Evolutionary conservation across 164 flowering plant genomes (phyloP), one percentile per base, ranked within the genome.

Genomic region (Echeveria elegans): DNA sequence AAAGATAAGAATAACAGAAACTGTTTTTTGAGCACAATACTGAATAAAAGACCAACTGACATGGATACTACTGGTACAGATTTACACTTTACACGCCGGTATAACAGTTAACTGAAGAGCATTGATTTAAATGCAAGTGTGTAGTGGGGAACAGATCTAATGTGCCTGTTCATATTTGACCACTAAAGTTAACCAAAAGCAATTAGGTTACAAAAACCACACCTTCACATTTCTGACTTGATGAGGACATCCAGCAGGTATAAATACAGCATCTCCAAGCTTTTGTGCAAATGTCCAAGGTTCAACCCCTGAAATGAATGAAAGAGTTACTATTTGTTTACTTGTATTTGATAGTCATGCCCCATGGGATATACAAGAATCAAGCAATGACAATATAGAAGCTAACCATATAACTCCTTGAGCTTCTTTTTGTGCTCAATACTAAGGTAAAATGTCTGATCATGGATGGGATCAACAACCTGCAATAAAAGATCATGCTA

Each of bases 161-260:
- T n/a, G n/a, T n/a, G n/a, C n/a, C n/a, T n/a, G n/a, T n/a, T n/a
- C n/a, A n/a, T n/a, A n/a, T n/a, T n/a, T n/a, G n/a, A n/a, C n/a
- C n/a, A n/a, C n/a, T n/a, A n/a, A n/a, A n/a, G n/a, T 38, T 38
- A 48, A n/a, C 52, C 0, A 19, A 18, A 48, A 5, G 53, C 53
- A 48, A 23, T 48, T 4, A 48, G n/a, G 24, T 48, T n/a, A 1
- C 6, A 58, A 56, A 28, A 45, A 56, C 14, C 74, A 67, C 48
- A 86, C 96, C 92, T 80, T 73, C 71, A 82, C 78, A 77, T 89
- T 89, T 76, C 93, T 80, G 65, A 89, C 91, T 86, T 89, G 96
- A 81, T 89, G 92, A 10, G 96, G 92, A 67, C 95, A 88, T 31
- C 95, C 91, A 14, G 95, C 95, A 50, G 91, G 95, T 72, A 88